A percentile compares a stretch with the other conserved stretches of the same genome.
Conservation (phyloP, 2,329 filamentous ascomycete species). For the Pseudocercospora fijiensis region DNA sequence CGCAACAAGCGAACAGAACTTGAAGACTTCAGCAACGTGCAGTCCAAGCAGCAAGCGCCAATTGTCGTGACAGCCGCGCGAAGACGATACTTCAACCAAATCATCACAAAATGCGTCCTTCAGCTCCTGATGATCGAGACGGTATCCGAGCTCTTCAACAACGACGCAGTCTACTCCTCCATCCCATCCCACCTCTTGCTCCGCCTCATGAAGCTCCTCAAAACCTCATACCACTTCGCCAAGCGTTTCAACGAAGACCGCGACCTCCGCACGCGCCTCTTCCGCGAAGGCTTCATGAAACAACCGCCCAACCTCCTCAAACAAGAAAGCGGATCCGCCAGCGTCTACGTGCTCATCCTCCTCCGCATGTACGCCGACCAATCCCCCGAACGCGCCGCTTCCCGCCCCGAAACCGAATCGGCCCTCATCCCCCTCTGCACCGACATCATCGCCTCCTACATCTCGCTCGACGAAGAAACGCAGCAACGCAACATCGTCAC, state of each 20-base stretch:
- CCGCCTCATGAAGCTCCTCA: constrained; percentile 87
- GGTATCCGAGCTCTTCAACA: constrained; percentile 96
- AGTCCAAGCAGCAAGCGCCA: constrained; percentile 74
- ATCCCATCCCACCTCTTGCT: constrained; percentile 89
- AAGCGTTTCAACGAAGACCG: constrained; percentile 98
- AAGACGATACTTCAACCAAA: constrained; percentile 95
- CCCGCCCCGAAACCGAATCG: constrained; percentile 78
- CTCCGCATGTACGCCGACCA: constrained; percentile 97
- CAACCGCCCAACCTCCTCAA: constrained; percentile 97
- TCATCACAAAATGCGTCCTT: constrained; percentile 96
- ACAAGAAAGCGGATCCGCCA: constrained; percentile 88
- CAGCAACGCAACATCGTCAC: constrained; percentile 96
- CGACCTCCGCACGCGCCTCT: constrained; percentile 87
- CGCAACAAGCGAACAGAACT: constrained; percentile 49
- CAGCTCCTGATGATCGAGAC: constrained; percentile 99
- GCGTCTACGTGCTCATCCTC: constrained; percentile 92
- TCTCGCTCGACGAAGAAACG: constrained; percentile 86
- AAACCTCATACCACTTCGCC: constrained; percentile 94
- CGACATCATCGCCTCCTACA: constrained; percentile 86
- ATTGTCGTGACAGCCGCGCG: constrained; percentile 90
- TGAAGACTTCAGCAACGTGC: constrained; percentile 79
- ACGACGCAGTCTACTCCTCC: constrained; percentile 88
- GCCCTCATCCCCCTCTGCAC: constrained; percentile 92
- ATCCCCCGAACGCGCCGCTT: constrained; percentile 75
- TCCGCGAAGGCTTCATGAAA: constrained; percentile 99